phyloP scores from a whole-genome alignment of 257 asterid genomes.

The Paulownia fortunei region DNA sequence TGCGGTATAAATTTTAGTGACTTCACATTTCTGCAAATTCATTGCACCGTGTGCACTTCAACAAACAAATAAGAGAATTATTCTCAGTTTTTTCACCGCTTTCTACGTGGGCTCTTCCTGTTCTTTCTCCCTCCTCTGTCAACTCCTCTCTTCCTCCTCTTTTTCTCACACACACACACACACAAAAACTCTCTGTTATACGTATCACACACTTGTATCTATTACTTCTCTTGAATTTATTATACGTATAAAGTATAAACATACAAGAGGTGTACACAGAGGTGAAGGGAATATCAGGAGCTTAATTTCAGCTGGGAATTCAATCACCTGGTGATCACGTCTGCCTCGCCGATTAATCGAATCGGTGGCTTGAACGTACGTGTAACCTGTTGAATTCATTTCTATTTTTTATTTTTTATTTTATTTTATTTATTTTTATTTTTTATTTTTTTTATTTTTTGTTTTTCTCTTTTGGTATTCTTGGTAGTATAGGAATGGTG shows the following conservation, averaged over 20 bases:
- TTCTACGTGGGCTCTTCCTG: slow-evolving; percentile 31
- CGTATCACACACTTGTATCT: slow-evolving; percentile 16
- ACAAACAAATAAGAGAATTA: not conserved
- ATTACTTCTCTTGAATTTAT: slow-evolving; percentile 4
- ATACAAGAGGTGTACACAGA: not conserved
- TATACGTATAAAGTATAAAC: not conserved
- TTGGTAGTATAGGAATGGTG: not conserved
- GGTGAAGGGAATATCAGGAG: slow-evolving; percentile 36
- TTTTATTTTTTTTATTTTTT: not conserved
- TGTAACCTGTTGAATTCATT: not conserved
- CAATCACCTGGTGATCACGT: not conserved
- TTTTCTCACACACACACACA: slow-evolving; percentile 17
- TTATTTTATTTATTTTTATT: not conserved
- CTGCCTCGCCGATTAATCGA: slow-evolving; percentile 27
- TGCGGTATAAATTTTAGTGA: slow-evolving; percentile 3
- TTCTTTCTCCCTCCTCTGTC: slow-evolving; percentile 27
- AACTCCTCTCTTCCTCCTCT: slow-evolving; percentile 14
- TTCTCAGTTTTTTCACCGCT: slow-evolving; percentile 25
- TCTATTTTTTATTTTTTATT: not conserved
- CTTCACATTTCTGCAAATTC: not conserved
- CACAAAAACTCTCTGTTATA: not conserved
- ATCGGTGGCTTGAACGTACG: slow-evolving; percentile 36
- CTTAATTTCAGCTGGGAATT: slow-evolving; percentile 31
- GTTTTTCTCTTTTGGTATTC: not conserved
- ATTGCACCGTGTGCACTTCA: not conserved